Evolutionary conservation across 2,329 filamentous ascomycete species (phyloP), one percentile per base, ranked within the genome.

Genomic region (Cadophora sp.): DNA sequence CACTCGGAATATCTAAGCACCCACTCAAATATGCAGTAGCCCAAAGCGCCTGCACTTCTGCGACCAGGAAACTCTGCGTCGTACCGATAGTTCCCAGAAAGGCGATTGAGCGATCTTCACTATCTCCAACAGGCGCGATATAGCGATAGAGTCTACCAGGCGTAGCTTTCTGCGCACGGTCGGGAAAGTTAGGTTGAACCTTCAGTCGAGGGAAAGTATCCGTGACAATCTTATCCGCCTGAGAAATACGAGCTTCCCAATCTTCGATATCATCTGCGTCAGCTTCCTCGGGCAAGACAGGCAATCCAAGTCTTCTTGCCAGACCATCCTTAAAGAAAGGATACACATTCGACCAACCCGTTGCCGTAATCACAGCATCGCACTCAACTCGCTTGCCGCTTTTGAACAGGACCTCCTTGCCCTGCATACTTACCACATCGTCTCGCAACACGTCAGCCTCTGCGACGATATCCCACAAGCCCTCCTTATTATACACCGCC

Each of bases 291-390:
- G 55, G 31, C 31, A 56, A 19, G 24, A 62, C 7, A n/a, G 62
- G 66, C 9, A 68, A 14, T 8, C 66, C 66, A 11, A 68, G 11
- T n/a, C 29, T 27, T 9, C n/a, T 62, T 1, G 66, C 62, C 12
- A 68, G 27, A 19, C 56, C 29, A 31, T 65, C 34, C 1, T 73
- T 46, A 55, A 67, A 51, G 37, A 62, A 72, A 40, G 16, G 73
- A 71, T 68, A 76, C 69, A 65, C 68, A 69, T 65, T 71, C 62
- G 58, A 72, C 73, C 74, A 75, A 37, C 74, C 73, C 11, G 72
- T 68, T 2, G 62, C 62, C 8, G 62, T 51, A 14, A 68, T 53
- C 29, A 65, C 58, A 29, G 66, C 66, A 62, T 68, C 62, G 27
- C 66, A 68, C 19, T 27, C 46, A 5, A 68, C 40, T 24, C 56